A percentile compares a stretch with the other conserved stretches of the same genome.
phyloP scores from a whole-genome alignment of 1,284 basidiomycete species.

The Lignosus rhinocerotis region DNA sequence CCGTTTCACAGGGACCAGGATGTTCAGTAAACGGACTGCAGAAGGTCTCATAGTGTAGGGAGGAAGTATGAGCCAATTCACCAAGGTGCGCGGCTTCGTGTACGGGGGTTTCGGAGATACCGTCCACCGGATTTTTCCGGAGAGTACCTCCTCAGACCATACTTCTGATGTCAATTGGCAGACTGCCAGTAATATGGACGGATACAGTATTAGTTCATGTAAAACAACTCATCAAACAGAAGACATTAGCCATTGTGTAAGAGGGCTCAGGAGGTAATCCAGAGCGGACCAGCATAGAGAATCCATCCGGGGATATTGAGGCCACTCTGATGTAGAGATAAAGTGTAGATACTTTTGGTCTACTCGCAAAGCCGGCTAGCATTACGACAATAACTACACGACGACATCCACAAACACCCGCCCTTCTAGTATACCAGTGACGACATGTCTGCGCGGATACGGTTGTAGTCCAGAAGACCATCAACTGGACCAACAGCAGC shows the following conservation, averaged over 20 bases:
- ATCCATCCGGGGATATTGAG: background rate
- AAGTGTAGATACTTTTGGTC: constrained; percentile 25
- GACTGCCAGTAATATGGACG: too few relatives aligned
- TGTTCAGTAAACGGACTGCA: constrained; percentile 72
- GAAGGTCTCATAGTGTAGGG: constrained; percentile 69
- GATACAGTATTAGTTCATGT: too few relatives aligned
- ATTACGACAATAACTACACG: constrained; percentile 24
- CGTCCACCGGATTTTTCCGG: background rate
- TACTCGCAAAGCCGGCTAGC: constrained; percentile 23
- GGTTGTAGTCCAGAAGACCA: constrained; percentile 85
- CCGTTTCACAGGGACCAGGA: constrained; percentile 92
- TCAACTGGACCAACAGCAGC: constrained; percentile 86
- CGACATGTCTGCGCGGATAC: constrained; percentile 79
- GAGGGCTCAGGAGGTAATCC: too few relatives aligned
- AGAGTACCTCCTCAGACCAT: too few relatives aligned
- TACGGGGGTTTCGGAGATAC: background rate
- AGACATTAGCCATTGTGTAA: too few relatives aligned
- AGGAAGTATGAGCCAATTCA: background rate
- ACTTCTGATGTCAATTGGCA: too few relatives aligned
- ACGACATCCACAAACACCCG: constrained; percentile 7
- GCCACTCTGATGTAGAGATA: constrained; percentile 4
- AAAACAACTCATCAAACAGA: too few relatives aligned
- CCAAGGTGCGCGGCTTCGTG: background rate
- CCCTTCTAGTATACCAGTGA: constrained; percentile 66
- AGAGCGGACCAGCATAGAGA: background rate